Percentiles rank a stretch among this genome's conserved stretches.
Conservation (phyloP, 163 green algal genomes). For the Chloroidium sp. region DNA sequence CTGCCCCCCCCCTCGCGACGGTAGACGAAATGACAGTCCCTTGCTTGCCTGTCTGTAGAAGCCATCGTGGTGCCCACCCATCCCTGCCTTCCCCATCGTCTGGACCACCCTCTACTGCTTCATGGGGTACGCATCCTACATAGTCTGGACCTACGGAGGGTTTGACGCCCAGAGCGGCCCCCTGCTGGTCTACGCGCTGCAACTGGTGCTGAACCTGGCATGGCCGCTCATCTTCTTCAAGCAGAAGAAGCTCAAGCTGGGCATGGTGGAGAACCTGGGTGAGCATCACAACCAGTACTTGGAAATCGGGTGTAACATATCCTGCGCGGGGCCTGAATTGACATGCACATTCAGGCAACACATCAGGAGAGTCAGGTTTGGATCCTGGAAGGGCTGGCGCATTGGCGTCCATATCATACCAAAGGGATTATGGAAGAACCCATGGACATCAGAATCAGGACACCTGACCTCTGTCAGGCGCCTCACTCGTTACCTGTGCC, state of each 20-base stretch:
- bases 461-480: neutral
- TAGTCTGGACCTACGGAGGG: constrained; percentile 28
- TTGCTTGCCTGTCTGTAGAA: constrained; percentile 18
- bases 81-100: constrained; percentile 22
- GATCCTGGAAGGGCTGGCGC: no score
- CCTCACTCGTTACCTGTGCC: neutral
- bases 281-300: neutral
- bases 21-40: no score
- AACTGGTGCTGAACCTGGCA: constrained; percentile 16
- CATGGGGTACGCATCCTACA: constrained; percentile 33
- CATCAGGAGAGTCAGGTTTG: no score
- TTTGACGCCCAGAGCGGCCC: constrained; percentile 7
- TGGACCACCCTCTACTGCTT: constrained; percentile 33
- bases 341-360: no score
- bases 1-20: no score
- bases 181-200: constrained; percentile 13
- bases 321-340: no score
- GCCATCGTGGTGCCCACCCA: constrained; percentile 15
- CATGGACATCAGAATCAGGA: neutral
- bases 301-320: no score
- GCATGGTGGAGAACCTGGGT: constrained; percentile 19
- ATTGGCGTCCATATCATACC: no score
- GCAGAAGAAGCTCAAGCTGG: constrained; percentile 11
- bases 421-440: no score
- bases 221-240: constrained; percentile 23